phyloP scores from a whole-genome alignment of 805 yeast genomes.

The Sugiyamaella smithiae region DNA sequence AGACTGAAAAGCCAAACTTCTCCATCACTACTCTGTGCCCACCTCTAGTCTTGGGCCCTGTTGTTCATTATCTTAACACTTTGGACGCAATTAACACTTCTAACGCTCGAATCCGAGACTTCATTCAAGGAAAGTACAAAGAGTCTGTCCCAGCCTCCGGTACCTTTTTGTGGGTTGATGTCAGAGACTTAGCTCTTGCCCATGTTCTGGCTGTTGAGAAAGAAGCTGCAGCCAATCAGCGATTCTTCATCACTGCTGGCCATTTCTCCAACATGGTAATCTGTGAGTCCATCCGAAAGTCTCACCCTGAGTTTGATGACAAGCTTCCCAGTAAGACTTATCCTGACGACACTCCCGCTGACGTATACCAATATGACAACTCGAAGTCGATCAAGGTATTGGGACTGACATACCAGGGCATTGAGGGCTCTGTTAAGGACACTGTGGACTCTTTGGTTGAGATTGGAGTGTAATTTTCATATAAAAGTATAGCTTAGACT shows the following conservation, averaged over 20 bases:
- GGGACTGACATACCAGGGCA: constrained; percentile 8
- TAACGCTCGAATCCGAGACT: constrained; percentile 33
- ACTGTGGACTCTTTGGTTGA: constrained; percentile 16
- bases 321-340: constrained; percentile 6
- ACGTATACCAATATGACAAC: constrained; percentile 7
- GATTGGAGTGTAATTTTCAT: background rate
- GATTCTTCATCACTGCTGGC: constrained; percentile 17
- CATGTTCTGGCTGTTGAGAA: constrained; percentile 52
- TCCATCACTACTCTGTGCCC: constrained; percentile 30
- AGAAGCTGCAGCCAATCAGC: constrained; percentile 19
- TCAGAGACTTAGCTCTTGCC: constrained; percentile 60
- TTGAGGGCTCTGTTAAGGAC: constrained; percentile 10
- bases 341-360: constrained; percentile 7
- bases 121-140: constrained; percentile 29
- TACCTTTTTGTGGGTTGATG: constrained; percentile 45
- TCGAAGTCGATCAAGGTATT: constrained; percentile 15
- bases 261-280: constrained; percentile 10
- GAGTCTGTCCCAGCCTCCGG: constrained; percentile 17
- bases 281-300: constrained; percentile 6
- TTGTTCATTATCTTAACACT: constrained; percentile 24
- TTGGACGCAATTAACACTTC: constrained; percentile 39
- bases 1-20: constrained; percentile 22
- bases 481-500: background rate
- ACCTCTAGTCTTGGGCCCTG: constrained; percentile 33
- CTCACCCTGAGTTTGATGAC: constrained; percentile 7